Conservation (phyloP, 176 grass and related monocot genomes). For the Poa pratensis region DNA sequence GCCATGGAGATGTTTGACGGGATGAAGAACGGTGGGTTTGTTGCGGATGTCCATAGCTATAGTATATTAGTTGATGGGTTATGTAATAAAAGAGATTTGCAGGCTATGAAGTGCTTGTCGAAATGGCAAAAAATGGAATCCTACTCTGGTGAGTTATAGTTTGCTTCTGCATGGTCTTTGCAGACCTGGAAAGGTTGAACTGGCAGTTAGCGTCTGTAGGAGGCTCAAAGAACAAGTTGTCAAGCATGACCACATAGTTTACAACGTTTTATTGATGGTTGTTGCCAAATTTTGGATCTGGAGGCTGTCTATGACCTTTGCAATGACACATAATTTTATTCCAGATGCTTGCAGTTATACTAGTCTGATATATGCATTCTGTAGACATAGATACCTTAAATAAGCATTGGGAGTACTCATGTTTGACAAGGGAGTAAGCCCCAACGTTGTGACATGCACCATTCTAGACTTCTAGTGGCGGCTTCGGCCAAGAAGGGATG, state of each 20-base stretch:
- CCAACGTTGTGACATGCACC: slow-evolving; percentile 76
- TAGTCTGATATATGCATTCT: slow-evolving; percentile 71
- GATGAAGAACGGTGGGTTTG: slow-evolving; percentile 49
- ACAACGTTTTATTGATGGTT: slow-evolving; percentile 75
- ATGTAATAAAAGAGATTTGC: slow-evolving; percentile 54
- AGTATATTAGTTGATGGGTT: slow-evolving; percentile 63
- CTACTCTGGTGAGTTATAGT: slow-evolving; percentile 58
- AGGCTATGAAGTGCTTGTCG: slow-evolving; percentile 46
- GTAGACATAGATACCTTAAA: slow-evolving; percentile 54
- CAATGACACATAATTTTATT: slow-evolving; percentile 52
- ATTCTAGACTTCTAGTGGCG: slow-evolving; percentile 52
- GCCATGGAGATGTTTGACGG: slow-evolving; percentile 54
- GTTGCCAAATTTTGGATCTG: slow-evolving; percentile 58
- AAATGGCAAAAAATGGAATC: slow-evolving; percentile 71
- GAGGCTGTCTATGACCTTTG: slow-evolving; percentile 50
- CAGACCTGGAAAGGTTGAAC: slow-evolving; percentile 50
- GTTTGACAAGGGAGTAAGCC: slow-evolving; percentile 57
- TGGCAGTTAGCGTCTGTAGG: slow-evolving; percentile 45
- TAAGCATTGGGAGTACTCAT: slow-evolving; percentile 60
- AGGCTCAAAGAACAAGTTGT: slow-evolving; percentile 47
- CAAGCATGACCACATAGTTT: slow-evolving; percentile 51
- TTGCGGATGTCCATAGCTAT: slow-evolving; percentile 56
- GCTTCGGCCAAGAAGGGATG: slow-evolving; percentile 54
- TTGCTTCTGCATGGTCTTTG: slow-evolving; percentile 70
- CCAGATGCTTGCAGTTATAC: slow-evolving; percentile 71